A percentile compares a stretch with the other conserved stretches of the same genome.
phyloP scores from a whole-genome alignment of 2,329 filamentous ascomycete species.

The Aspergillus sojae region DNA sequence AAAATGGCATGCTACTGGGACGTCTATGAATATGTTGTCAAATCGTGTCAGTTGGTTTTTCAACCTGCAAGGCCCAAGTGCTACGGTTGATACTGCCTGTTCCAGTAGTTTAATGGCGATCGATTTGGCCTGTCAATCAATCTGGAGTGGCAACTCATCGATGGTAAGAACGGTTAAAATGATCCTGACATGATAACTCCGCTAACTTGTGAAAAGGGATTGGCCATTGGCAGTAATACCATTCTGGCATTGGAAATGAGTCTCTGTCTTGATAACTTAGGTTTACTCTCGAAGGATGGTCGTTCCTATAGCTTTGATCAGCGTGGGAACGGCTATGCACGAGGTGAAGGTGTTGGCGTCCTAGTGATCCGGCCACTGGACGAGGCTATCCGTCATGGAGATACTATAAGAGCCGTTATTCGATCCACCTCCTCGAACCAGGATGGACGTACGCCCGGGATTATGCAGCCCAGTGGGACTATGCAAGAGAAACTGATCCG shows the following conservation, averaged over 20 bases:
- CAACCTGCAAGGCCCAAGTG: constrained; percentile 33
- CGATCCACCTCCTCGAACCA: constrained; percentile 32
- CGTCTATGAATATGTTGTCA: constrained; percentile 30
- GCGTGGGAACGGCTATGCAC: constrained; percentile 49
- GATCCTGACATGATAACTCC: no score
- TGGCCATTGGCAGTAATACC: constrained; percentile 18
- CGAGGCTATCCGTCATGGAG: constrained; percentile 48
- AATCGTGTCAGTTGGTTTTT: constrained; percentile 34
- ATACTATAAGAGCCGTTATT: constrained; percentile 43
- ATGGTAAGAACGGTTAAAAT: constrained; percentile 8
- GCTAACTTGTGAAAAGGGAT: not conserved
- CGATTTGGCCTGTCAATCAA: constrained; percentile 23
- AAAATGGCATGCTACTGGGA: constrained; percentile 28
- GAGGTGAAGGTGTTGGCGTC: constrained; percentile 54
- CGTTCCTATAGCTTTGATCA: constrained; percentile 31
- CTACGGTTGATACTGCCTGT: constrained; percentile 32
- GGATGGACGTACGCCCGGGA: constrained; percentile 38
- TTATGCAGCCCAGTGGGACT: constrained; percentile 43
- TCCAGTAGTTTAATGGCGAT: constrained; percentile 31
- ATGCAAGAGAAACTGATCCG: constrained; percentile 43
- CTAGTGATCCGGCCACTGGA: constrained; percentile 54
- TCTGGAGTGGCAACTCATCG: constrained; percentile 23
- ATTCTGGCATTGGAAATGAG: constrained; percentile 19
- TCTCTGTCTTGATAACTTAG: constrained; percentile 14
- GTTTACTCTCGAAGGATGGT: constrained; percentile 15